Evolutionary conservation across 1,139 yeast genomes (phyloP), one percentile per base, ranked within the genome.

Genomic region (Zygosaccharomyces sapae): DNA sequence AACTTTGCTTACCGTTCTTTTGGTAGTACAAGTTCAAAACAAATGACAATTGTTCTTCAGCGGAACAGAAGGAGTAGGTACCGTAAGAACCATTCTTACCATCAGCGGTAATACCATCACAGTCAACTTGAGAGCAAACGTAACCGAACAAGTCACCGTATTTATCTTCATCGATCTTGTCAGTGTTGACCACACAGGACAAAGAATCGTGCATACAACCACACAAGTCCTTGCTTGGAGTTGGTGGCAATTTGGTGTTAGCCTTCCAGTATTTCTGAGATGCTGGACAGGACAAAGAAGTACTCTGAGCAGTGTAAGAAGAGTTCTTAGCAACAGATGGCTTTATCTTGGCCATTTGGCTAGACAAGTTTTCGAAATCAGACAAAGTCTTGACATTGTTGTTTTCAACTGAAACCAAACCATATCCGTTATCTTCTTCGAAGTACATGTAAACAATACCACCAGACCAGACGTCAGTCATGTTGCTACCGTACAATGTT

Each of bases 391-490:
- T 70, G 60, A 79, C 85, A 55, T 77, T 75, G 55, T 64, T 68
- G 55, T 68, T 71, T 49, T 70, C 70, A 50, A 81, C 72, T 42
- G 80, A 62, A 48, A 87, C 95, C 61, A 85, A 74, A 65, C 94
- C 94, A 61, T 83, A 85, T 51, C 83, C 68, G 69, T 85, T 84
- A 36, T 69, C 76, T 70, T 84, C 92, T 73, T 85, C 77, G 66
- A 80, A 83, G 70, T 84, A 85, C 89, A 84, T 81, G 72, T 83
- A 84, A 43, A 83, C 90, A 60, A 85, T 83, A 74, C 92, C 94
- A 69, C 94, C 94, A 38, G 92, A 83, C 90, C 90, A 85, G 45
- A 84, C 87, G 63, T 76, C 83, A 53, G 86, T 80, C 88, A 81
- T 81, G 30, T 81, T 70, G 48, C 69, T 65, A 53, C 81, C 71